A percentile compares a stretch with the other conserved stretches of the same genome.
These are phyloP conservation scores for Phytophthora pseudosyringae DNA, from an alignment of 352 stramenopile genomes.

Conservation along the genomic window DNA sequence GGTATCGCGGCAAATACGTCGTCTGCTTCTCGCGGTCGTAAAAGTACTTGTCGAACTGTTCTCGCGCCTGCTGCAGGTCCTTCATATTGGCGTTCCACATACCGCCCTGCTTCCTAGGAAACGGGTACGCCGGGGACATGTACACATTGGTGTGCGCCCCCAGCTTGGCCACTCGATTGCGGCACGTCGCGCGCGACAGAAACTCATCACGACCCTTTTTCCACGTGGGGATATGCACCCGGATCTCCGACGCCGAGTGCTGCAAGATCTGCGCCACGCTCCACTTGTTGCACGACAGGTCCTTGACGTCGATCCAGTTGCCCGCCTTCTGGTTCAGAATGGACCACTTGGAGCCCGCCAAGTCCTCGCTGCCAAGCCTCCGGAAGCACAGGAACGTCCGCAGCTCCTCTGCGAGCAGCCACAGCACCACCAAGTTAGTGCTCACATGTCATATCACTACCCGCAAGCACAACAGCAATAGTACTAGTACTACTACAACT, in stretches of 20 bases:
- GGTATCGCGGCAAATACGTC: slow-evolving; percentile 54
- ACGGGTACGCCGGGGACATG: slow-evolving; percentile 82
- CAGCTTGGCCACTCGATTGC: slow-evolving; percentile 71
- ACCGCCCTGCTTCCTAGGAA: slow-evolving; percentile 73
- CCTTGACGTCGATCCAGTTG: slow-evolving; percentile 86
- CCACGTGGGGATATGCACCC: slow-evolving; percentile 75
- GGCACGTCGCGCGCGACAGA: slow-evolving; percentile 60
- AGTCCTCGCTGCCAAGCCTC: slow-evolving; percentile 69
- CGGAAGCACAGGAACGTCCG: slow-evolving; percentile 78
- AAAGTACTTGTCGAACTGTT: slow-evolving; percentile 82
- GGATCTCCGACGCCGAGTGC: slow-evolving; percentile 68
- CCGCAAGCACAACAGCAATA: background rate
- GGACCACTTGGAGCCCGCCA: slow-evolving; percentile 72
- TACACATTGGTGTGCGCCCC: slow-evolving; percentile 80
- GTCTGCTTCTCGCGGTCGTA: slow-evolving; percentile 57
- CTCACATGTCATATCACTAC: background rate
- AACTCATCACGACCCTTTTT: slow-evolving; percentile 77
- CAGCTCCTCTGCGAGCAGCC: slow-evolving; percentile 47
- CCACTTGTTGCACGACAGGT: slow-evolving; percentile 81
- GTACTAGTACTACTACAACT: background rate
- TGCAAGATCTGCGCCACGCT: slow-evolving; percentile 76
- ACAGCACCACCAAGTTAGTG: slow-evolving; percentile 16
- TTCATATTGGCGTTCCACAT: slow-evolving; percentile 70
- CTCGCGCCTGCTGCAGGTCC: slow-evolving; percentile 65
- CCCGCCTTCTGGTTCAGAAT: slow-evolving; percentile 69